Evolutionary conservation across 2,329 filamentous ascomycete genomes (phyloP), one percentile per base, ranked within the genome.

Genomic region (Arthrobotrys sinensis): DNA sequence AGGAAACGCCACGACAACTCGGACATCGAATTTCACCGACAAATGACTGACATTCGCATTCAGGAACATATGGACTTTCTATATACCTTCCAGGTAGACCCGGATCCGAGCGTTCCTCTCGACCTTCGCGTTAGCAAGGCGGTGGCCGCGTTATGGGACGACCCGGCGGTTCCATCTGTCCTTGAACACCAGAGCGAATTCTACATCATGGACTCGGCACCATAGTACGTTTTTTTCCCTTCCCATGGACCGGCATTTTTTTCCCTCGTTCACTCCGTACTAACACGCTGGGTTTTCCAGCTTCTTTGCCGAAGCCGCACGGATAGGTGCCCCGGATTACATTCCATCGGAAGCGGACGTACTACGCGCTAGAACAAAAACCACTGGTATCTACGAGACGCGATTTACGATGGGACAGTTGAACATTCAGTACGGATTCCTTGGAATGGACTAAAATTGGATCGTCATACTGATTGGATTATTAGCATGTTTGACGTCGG

Each of bases 341-440:
- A 91, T 97, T 19, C 96, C 96, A 4, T 93, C 91, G 81, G 96
- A 98, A 85, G 93, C 95, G 85, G 96, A 99, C 84, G 95, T 99
- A 38, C 89, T 99, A 76, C 91, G 96, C 84, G 96, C 96, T 81
- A 89, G 96, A 88, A 98, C 96, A 45, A 99, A 99, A 86, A 99
- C 96, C 0, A 99, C 96, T 0, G 96, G 96, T 87, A 99, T 99
- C 82, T 99, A 99, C 86, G 96, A 99, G 85, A 99, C 96, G 62
- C 90, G 96, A 81, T 99, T 99, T 84, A 94, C 96, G 81, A 99
- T 99, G 96, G 96, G 95, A 40, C 95, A 97, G 83, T 88, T 99
- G 79, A 98, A 94, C 86, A 99, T 99, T 86, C 96, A 99, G 95
- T 98, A 89, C 85, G 71, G n/a, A 53, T 55, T 60, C 34, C 57